Base-by-base conservation (phyloP, 2,329 filamentous ascomycete genomes). In the Ambrosiella xylebori region DNA sequence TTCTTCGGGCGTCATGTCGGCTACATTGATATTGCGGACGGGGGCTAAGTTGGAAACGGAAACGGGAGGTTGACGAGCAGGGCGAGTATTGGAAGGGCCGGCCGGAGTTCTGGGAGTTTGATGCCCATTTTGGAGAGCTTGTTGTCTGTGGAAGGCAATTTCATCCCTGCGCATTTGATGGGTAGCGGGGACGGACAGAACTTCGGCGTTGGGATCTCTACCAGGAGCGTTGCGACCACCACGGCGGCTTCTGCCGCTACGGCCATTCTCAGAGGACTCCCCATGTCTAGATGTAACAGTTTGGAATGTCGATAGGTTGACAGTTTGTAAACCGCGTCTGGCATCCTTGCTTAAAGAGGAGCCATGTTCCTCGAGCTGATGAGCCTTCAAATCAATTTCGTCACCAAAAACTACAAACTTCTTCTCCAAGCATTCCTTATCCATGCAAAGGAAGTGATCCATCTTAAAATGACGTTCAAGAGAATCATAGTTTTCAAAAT, bases 401-500 rank as follows among this genome's bases (percentile, higher is more conserved):
- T 89, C 90, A 58, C 88, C 88, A 64, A 98, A 98, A 0, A 97
- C 93, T 37, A 97, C 86, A 67, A 97, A 96, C 68, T 96, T 97
- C 78, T 95, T 95, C 64, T 97, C 93, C 66, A 93, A 68, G 65
- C 93, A 98, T 66, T 95, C 90, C 57, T 79, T 76, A 65, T 98
- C 89, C 6, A 80, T 70, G 66, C 93, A 98, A 0, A 90, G 73
- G 66, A 84, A 95, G 69, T 98, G 93, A 59, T 93, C 89, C 63
- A 84, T 84, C 62, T 80, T 78, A 68, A 97, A 97, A 70, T 98
- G 93, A 41, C 82, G 74, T 66, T 95, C 89, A 2, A 98, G 74
- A 0, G 86, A 80, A 63, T 90, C 79, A 70, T 96, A 97, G 71
- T 98, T 82, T 61, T 86, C 75, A 68, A 88, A 98, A 68, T 98